Conservation (phyloP, 1,284 basidiomycete species). For the Microbotryomycetes sp. region DNA sequence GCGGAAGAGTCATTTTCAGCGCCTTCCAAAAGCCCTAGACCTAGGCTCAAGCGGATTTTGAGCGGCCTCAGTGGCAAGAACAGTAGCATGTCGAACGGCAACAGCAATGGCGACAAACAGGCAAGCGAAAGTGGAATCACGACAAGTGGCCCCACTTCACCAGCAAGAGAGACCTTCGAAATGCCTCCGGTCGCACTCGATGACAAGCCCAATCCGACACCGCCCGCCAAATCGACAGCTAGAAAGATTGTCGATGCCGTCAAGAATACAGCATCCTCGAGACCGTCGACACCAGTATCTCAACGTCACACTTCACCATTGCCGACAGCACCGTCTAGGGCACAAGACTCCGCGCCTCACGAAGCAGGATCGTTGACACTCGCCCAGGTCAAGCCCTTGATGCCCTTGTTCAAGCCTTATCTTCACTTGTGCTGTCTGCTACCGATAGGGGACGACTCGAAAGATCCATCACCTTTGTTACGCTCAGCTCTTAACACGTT, state of each 20-base stretch:
- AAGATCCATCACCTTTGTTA: conserved; percentile 18
- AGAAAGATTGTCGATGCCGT: conserved; percentile 19
- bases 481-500: conserved; percentile 30
- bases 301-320: background rate
- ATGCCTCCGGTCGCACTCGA: background rate
- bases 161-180: background rate
- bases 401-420: conserved; percentile 29
- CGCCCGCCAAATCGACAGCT: conserved; percentile 1
- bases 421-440: conserved; percentile 19
- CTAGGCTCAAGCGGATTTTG: background rate
- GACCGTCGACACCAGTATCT: background rate
- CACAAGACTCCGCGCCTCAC: background rate
- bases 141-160: background rate
- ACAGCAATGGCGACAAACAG: too few relatives aligned
- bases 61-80: background rate
- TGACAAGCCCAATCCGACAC: background rate
- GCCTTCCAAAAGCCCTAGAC: background rate
- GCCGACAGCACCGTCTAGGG: background rate
- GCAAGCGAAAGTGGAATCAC: background rate
- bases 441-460: conserved; percentile 5
- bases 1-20: background rate
- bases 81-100: too few relatives aligned
- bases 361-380: conserved; percentile 4
- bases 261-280: background rate
- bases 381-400: conserved; percentile 16